Evolutionary conservation across 1,284 basidiomycete genomes (phyloP), one percentile per base, ranked within the genome.

Genomic region (Austropuccinia psidii): DNA sequence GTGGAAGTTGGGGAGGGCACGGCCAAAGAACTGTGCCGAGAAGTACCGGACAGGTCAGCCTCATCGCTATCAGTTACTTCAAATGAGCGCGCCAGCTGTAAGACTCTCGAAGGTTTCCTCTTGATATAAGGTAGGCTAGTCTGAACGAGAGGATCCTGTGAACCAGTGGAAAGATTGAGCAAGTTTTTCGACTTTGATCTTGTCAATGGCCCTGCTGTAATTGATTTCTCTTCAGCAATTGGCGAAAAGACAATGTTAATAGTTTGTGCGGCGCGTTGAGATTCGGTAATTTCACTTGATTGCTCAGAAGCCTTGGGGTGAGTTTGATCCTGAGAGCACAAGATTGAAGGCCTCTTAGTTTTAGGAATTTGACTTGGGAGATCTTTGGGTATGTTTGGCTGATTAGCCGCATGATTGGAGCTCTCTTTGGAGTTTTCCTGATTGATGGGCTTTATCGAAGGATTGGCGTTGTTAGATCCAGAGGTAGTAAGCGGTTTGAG

Each of bases 181-280:
- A 70, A 35, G 9, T 57, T 37, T 50, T 60, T 70, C 13, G 67
- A 70, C 45, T 41, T 41, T 70, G 67, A 37, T 15, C 67, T 58
- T 5, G 67, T 70, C 67, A 70, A 45, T 1, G 67, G 67, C 13
- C 67, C 11, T 9, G n/a, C 31, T 9, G 67, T 35, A 15, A 41
- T 60, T n/a, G n/a, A 27, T 19, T 39, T 33, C 4, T 68, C 66
- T 45, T 68, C 66, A 45, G 27, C 52, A 21, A 68, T 54, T 15
- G 66, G 54, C 17, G 66, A 55, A 41, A 68, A 43, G 11, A 33
- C 17, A 24, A 68, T 54, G 19, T 39, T 54, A 35, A 55, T 57
- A 24, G 50, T 24, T 57, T 41, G 52, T 4, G 66, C 31, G 31
- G 47, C 21, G 21, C 27, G 29, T 17, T 55, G 29, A 4, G 54